phyloP scores from a whole-genome alignment of 768 basidiomycete genomes.

The Dentipellis sp. region DNA sequence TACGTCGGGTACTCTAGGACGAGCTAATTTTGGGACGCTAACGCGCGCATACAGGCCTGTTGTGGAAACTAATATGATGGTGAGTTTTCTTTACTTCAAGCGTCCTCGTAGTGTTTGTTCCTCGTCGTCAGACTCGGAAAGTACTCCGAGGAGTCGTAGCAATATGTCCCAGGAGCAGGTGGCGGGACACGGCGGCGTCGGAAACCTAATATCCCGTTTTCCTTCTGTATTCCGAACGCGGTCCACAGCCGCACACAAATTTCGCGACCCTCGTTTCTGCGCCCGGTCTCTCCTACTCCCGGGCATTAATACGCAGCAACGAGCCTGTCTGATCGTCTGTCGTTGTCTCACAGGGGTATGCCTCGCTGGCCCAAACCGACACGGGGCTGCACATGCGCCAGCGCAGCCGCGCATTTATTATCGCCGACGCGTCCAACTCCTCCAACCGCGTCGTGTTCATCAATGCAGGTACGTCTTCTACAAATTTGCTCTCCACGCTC shows the following conservation, averaged over 20 bases:
- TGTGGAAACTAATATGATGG: slow-evolving; percentile 83
- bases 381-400: slow-evolving; percentile 75
- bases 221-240: too few species aligned
- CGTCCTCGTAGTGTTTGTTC: background rate
- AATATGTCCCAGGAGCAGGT: too few species aligned
- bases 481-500: background rate
- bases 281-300: background rate
- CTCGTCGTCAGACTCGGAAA: too few species aligned
- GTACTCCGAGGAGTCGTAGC: too few species aligned
- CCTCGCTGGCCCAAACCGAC: slow-evolving; percentile 52
- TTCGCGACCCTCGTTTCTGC: background rate
- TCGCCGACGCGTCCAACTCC: slow-evolving; percentile 50
- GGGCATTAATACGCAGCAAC: background rate
- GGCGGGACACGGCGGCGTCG: too few species aligned
- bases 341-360: slow-evolving; percentile 47
- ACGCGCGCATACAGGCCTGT: slow-evolving; percentile 40
- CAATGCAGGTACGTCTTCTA: slow-evolving; percentile 46
- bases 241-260: too few species aligned
- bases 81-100: slow-evolving; percentile 16
- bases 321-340: background rate
- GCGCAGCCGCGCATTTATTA: slow-evolving; percentile 66
- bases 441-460: slow-evolving; percentile 62
- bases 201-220: too few species aligned
- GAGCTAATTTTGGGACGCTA: background rate
- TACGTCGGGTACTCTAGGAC: slow-evolving; percentile 16